These are phyloP conservation scores for Trametes coccinea DNA, from an alignment of 768 basidiomycete genomes.

Conservation along the genomic window DNA sequence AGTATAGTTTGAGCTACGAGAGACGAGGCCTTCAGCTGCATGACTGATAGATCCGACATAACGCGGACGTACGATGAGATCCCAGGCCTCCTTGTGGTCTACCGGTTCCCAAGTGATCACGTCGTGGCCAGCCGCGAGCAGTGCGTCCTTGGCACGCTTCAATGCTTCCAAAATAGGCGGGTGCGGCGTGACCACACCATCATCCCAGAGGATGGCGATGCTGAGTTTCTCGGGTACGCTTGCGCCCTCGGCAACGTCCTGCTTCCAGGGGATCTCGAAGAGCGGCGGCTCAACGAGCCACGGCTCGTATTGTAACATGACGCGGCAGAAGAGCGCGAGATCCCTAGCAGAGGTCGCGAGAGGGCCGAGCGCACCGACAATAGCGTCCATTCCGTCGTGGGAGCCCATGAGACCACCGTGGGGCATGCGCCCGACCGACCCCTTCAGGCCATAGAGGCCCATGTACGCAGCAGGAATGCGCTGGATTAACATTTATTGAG, in stretches of 20 bases:
- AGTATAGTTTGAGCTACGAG: constrained; percentile 41
- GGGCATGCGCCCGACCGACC: constrained; percentile 51
- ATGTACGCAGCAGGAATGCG: constrained; percentile 82
- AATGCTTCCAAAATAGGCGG: constrained; percentile 48
- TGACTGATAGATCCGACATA: constrained; percentile 9
- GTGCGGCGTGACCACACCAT: constrained; percentile 50
- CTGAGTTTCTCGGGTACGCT: constrained; percentile 43
- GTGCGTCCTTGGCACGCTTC: constrained; percentile 38
- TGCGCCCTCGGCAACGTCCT: constrained; percentile 38
- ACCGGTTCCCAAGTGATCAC: constrained; percentile 51
- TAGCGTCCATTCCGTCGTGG: constrained; percentile 54
- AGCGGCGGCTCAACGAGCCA: constrained; percentile 50
- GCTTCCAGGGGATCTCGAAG: constrained; percentile 51
- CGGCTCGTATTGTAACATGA: constrained; percentile 47
- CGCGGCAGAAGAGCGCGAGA: constrained; percentile 47
- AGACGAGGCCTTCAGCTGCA: constrained; percentile 23
- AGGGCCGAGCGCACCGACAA: constrained; percentile 51
- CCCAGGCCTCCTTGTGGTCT: constrained; percentile 46
- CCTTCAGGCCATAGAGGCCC: constrained; percentile 79
- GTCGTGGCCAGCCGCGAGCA: constrained; percentile 50
- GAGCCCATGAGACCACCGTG: constrained; percentile 51
- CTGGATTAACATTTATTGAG: constrained; percentile 26
- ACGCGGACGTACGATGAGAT: constrained; percentile 43
- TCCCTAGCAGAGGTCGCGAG: constrained; percentile 50
- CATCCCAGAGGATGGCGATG: constrained; percentile 51